Base-by-base conservation (phyloP, 2,329 filamentous ascomycete genomes). In the Coniochaeta pulveracea region DNA sequence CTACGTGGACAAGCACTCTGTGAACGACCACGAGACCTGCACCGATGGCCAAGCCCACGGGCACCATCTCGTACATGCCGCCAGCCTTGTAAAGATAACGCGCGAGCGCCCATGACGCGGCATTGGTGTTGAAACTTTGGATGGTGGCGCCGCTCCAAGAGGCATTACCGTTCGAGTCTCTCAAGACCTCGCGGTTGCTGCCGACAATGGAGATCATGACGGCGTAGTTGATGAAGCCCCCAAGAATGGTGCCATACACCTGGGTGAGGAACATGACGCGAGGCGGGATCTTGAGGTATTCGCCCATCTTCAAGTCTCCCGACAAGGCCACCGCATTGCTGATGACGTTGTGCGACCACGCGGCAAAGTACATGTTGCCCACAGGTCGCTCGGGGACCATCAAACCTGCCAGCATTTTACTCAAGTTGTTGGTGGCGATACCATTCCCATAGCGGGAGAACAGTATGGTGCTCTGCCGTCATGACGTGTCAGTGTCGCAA, bases 341-440 rank as follows among this genome's bases (percentile, higher is more conserved):
- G 31, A 75, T 72, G 31, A 73, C 64, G 23, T 64, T 69, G 48
- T 75, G 70, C 1, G 68, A 73, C 68, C 68, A 74, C 9, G 63
- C 62, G 6, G 69, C 64, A 44, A 72, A 72, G 47, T 72, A 72
- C 63, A 72, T 68, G 47, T 72, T 72, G 3, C 65, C 68, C 4
- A 72, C 42, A 1, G 68, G 68, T 2, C 61, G 59, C 2, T 58
- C 63, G 2, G 68, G 68, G 3, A 71, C 41, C 37, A 67, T 49
- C 3, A 70, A 51, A 33, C 69, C 69, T 1, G 60, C 69, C 30
- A 73, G 37, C 66, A 72, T 69, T 41, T 72, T 72, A 14, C 6
- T 7, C 11, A 23, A n/a, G 36, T 73, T 70, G 44, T 73, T 73
- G 3, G 69, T 74, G 6, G 66, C 65, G 21, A 74, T 72, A 10